Evolutionary conservation across 208 protist species (phyloP), one percentile per base, ranked within the genome.

Genomic region (Phytomonas sp.): DNA sequence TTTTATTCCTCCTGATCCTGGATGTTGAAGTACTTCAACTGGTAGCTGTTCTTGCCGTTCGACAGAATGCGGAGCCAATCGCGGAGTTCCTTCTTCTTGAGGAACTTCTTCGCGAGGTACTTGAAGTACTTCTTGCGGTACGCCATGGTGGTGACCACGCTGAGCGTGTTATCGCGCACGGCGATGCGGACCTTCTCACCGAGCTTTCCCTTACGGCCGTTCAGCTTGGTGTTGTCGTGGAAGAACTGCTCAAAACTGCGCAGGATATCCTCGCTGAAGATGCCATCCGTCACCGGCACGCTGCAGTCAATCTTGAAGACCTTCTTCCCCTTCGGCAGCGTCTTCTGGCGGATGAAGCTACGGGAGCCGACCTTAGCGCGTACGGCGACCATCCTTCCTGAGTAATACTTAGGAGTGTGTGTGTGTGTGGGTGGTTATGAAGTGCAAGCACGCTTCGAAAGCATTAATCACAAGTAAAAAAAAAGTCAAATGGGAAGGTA

Each of bases 41-140:
- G 84, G 90, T 99, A 99, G 64, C 82, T 92, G 74, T 89, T 82
- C 87, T 98, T 98, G 74, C 83, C 91, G 73, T 87, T 96, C 63
- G 98, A 81, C 53, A 99, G 88, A 72, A 99, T 97, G 76, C 95
- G 95, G 65, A 99, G 89, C 88, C 91, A 99, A 76, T 99, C 98
- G 72, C 97, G 92, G 66, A 99, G 89, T 72, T 98, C 85, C 83
- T 98, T 93, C 92, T 99, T 98, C 93, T 99, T 99, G 68, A 99
- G 87, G 90, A 97, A 99, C 89, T 99, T 99, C 95, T 99, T 99
- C 51, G 98, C 97, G 43, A 99, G 85, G 85, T 99, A 99, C 92
- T 99, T 99, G 74, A 99, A 90, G 92, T 99, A 99, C 82, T 98
- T 93, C 94, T 99, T 99, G 81, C 93, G 93, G 94, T 99, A 99